Evolutionary conservation across 805 yeast genomes (phyloP), one percentile per base, ranked within the genome.

Genomic region (Candida silvatica): DNA sequence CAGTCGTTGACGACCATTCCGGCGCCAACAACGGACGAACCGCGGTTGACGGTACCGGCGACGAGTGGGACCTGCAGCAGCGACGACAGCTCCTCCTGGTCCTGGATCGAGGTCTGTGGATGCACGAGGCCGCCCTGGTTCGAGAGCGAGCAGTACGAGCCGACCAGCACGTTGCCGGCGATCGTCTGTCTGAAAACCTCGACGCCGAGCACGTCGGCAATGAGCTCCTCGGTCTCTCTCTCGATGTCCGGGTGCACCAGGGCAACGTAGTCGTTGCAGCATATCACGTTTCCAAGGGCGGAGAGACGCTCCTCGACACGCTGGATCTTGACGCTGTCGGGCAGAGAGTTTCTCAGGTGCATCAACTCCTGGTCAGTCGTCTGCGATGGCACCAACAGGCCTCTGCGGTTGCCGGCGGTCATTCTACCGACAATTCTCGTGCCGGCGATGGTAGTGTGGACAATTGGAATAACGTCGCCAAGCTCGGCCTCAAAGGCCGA

Each of bases 1-100:
- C 97, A 92, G 66, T 92, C 99, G 58, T 92, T 92, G 35, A 88
- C 98, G 36, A 92, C 97, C 78, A 92, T 78, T 49, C 99, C 99
- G 31, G 97, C 97, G 53, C 98, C 98, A 41, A 92, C 95, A 33
- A 90, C 97, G 4, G 95, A 65, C 20, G 96, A 85, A 63, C 99
- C 99, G 62, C 98, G 80, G 69, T 92, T 92, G 40, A 92, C 88
- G 27, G 97, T 88, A 61, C 99, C 99, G 5, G 99, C 98, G 32
- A 92, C 98, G 45, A 92, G 70, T 37, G 99, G 99, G 28, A 92
- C 95, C 66, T 92, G 98, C 52, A 92, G 71, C 58, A 92, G 70
- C 31, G 97, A 86, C 6, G 95, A 84, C 49, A 92, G 71, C 66
- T 92, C 99, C 67, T 92, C 98, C 67, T 92, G 98, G 60, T 92